phyloP scores from a whole-genome alignment of 2,329 filamentous ascomycete genomes.

The Cladosporium sp. region DNA sequence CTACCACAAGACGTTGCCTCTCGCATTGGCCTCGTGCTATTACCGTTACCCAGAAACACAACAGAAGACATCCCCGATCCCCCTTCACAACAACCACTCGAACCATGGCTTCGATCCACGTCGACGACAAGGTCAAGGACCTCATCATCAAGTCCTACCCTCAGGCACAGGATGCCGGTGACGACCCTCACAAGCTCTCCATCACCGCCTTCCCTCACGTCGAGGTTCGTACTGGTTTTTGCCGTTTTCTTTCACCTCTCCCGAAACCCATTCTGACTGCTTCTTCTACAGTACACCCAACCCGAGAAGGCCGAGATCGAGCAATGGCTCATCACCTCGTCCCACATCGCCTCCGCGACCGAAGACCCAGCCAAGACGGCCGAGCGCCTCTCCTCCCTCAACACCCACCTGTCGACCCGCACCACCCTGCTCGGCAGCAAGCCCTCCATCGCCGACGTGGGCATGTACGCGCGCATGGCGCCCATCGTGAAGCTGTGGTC shows the following conservation, averaged over 20 bases:
- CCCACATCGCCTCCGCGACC: slow-evolving; percentile 60
- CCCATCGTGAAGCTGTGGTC: slow-evolving; percentile 76
- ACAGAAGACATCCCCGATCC: background rate
- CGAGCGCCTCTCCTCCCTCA: slow-evolving; percentile 72
- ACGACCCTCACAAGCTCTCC: slow-evolving; percentile 32
- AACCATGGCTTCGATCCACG: slow-evolving; percentile 28
- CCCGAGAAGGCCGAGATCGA: slow-evolving; percentile 82
- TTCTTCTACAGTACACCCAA: slow-evolving; percentile 62
- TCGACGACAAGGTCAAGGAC: slow-evolving; percentile 31
- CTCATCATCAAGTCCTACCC: slow-evolving; percentile 32
- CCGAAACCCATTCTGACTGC: background rate
- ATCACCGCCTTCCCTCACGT: slow-evolving; percentile 29
- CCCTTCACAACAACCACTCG: background rate
- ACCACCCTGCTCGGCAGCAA: slow-evolving; percentile 88
- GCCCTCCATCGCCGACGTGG: slow-evolving; percentile 81
- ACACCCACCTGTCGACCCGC: slow-evolving; percentile 80
- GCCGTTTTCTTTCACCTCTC: background rate
- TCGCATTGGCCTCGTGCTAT: slow-evolving; percentile 4
- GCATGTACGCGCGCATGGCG: slow-evolving; percentile 74
- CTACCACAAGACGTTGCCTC: background rate
- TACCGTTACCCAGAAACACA: background rate
- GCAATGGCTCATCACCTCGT: slow-evolving; percentile 75
- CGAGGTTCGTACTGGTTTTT: slow-evolving; percentile 24
- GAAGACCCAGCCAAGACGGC: slow-evolving; percentile 55
- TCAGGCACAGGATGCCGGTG: slow-evolving; percentile 26